These are phyloP conservation scores for Phytopythium delawarense DNA, from an alignment of 352 stramenopile genomes.

Conservation along the genomic window DNA sequence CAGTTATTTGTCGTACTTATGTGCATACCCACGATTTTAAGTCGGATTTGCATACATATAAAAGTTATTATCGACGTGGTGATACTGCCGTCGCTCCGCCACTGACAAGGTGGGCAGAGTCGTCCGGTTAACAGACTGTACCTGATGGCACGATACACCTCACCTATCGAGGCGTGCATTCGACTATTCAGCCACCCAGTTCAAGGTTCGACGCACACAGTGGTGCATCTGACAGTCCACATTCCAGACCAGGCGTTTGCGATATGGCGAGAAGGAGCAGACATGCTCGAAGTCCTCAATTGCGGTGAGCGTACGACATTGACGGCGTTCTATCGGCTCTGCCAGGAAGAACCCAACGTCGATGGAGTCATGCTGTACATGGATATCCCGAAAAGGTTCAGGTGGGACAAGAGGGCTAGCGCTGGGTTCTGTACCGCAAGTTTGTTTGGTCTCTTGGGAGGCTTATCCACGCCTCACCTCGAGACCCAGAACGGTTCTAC, in stretches of 20 bases:
- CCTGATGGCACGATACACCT: conserved; percentile 25
- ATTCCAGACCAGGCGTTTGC: conserved; percentile 6
- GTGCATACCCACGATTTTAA: too few relatives aligned
- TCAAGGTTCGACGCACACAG: conserved; percentile 17
- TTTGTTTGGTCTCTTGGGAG: conserved; percentile 12
- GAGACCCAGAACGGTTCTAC: conserved; percentile 19
- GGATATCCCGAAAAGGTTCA: conserved; percentile 14
- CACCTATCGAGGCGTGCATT: conserved; percentile 21
- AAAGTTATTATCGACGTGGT: too few relatives aligned
- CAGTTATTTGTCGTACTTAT: too few relatives aligned
- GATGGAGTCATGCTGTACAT: conserved; percentile 13
- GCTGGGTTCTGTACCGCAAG: conserved; percentile 14
- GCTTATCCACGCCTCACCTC: conserved; percentile 15
- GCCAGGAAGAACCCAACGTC: conserved; percentile 2
- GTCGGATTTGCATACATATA: too few relatives aligned
- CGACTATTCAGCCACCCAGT: conserved; percentile 19
- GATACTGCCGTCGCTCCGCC: too few relatives aligned
- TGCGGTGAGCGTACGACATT: not conserved
- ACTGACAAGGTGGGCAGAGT: conserved; percentile 17
- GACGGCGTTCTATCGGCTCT: conserved; percentile 17
- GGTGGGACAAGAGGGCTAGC: conserved; percentile 9
- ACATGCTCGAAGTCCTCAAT: not conserved
- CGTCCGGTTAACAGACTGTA: conserved; percentile 23
- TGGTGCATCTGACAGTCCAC: conserved; percentile 12
- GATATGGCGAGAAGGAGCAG: not conserved